Evolutionary conservation across 2,329 filamentous ascomycete genomes (phyloP), one percentile per base, ranked within the genome.

Genomic region (Penicillium sp.): DNA sequence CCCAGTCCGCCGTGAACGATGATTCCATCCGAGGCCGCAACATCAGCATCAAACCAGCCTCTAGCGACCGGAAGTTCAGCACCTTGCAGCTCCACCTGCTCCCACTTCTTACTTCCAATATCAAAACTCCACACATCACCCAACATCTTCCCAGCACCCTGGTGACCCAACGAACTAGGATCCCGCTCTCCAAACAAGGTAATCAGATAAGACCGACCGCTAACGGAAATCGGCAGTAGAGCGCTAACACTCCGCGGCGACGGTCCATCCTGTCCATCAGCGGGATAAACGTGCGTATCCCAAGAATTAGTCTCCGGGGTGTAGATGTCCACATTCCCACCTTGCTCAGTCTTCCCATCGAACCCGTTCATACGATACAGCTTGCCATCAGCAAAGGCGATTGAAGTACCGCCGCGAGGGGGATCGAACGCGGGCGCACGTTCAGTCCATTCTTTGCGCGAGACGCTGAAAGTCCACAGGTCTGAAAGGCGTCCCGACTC

Each of bases 291-390:
- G 2, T 63, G 34, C 1, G 69, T 67, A 1, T 5, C 66, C 83
- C 83, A 86, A 0, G 59, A 56, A 41, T 80, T 73, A 0, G 55
- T 64, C 5, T 62, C 63, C 0, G 74, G 65, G 25, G 80, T 71
- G 60, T 78, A 86, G 2, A 89, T 83, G 69, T 96, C 91, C 12
- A 96, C 70, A 59, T 83, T 82, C 0, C 90, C 91, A 15, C 91
- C 91, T 50, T 90, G 80, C 69, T 93, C 89, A 0, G 71, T 78
- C 47, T 82, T 79, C 0, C 90, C 91, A 72, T 94, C 90, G 67
- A 88, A 94, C 0, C 92, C 92, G 62, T 91, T 90, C 79, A 92
- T 93, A 31, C 91, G 84, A 76, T 89, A 96, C 6, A 96, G 74
- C 25, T 86, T 84, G 25, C 85, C 85, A 55, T 84, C 82, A 47